Evolutionary conservation across 495 filamentous ascomycete species (phyloP).

Genomic region (Trichoderma reesei): DNA sequence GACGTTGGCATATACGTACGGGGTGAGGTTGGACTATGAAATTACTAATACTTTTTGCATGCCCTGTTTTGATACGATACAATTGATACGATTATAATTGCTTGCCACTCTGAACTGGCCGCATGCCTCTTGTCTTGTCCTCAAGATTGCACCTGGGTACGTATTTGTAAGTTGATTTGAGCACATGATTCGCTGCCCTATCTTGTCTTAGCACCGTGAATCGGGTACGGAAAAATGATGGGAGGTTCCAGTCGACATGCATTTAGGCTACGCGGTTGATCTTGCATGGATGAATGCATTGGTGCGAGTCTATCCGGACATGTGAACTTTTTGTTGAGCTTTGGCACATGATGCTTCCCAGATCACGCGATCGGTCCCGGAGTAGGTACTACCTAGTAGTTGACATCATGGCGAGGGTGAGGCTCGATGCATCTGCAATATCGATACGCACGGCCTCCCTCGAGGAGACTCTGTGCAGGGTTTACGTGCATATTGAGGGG

Average conservation of each 20-base stretch:
- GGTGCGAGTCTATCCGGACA: too few species aligned
- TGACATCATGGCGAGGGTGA: background rate
- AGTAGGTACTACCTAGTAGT: too few species aligned
- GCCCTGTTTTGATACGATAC: slow-evolving; percentile 4
- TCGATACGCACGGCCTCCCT: background rate
- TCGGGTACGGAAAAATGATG: too few species aligned
- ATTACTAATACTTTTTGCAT: background rate
- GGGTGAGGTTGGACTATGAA: background rate
- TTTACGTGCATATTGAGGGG: background rate
- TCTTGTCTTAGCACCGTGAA: too few species aligned
- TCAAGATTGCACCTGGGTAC: background rate
- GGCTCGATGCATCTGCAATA: background rate
- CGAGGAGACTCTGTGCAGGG: background rate
- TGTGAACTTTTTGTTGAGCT: too few species aligned
- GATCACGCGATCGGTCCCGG: background rate
- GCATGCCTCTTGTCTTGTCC: background rate
- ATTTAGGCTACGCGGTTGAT: too few species aligned
- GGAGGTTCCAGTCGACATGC: too few species aligned
- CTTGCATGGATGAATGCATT: too few species aligned
- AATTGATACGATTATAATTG: background rate
- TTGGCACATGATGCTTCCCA: background rate
- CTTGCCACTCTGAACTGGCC: background rate
- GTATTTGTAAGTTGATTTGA: too few species aligned
- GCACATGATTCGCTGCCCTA: too few species aligned
- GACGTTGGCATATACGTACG: background rate